phyloP scores from a whole-genome alignment of 352 stramenopile genomes.

The Plasmopara muralis region DNA sequence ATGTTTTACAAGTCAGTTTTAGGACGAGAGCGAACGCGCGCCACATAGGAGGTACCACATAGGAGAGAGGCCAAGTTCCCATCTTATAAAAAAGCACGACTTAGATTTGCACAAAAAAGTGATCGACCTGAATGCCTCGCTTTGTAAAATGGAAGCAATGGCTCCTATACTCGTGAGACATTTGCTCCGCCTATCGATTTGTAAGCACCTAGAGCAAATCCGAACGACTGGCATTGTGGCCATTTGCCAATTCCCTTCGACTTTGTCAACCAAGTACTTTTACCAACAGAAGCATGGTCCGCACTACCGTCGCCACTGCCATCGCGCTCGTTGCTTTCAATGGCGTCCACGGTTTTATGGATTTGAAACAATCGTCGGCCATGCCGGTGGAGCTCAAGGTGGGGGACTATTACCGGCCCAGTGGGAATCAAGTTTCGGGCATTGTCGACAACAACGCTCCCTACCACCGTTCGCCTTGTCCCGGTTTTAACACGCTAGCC shows the following conservation, averaged over 20 bases:
- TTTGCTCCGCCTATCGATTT: too few species aligned
- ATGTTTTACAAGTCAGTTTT: too few species aligned
- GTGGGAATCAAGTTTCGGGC: slow-evolving; percentile 1
- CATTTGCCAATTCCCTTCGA: slow-evolving; percentile 12
- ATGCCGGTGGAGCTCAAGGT: slow-evolving; percentile 2
- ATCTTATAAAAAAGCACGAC: too few species aligned
- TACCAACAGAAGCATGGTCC: slow-evolving; percentile 2
- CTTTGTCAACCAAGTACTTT: neutral
- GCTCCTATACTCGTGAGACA: too few species aligned
- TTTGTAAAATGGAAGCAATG: too few species aligned
- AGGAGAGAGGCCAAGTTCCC: too few species aligned
- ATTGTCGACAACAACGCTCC: slow-evolving; percentile 1
- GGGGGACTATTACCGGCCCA: slow-evolving; percentile 7
- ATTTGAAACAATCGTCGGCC: neutral
- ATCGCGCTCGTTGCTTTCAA: slow-evolving; percentile 2
- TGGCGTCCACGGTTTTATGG: neutral
- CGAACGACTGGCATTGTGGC: too few species aligned
- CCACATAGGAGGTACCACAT: too few species aligned
- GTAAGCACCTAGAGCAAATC: too few species aligned
- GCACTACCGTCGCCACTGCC: neutral
- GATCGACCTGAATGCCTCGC: too few species aligned
- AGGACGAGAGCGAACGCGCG: too few species aligned
- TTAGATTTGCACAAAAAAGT: too few species aligned
- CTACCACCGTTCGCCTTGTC: slow-evolving; percentile 6
- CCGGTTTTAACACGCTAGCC: slow-evolving; percentile 9